Evolutionary conservation across 192 early-diverging fungal genomes (phyloP).

Genomic region (Rhizoclosmatium sp.): DNA sequence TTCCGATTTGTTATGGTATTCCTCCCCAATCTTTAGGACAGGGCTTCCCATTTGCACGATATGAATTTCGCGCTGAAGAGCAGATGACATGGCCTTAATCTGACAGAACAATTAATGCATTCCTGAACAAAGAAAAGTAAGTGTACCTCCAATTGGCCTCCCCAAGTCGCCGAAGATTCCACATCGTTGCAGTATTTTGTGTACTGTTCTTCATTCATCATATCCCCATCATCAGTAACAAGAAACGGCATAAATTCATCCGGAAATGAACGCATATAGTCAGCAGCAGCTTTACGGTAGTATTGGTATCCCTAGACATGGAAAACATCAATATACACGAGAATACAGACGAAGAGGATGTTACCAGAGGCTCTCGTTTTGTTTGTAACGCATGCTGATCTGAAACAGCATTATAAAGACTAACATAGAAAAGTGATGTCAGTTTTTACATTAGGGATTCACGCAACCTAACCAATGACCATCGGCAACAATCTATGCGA

Average conservation of each 20-base stretch:
- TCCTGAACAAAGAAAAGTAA: not conserved
- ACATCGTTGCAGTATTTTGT: conserved; percentile 78
- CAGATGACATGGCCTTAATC: conserved; percentile 82
- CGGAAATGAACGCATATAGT: conserved; percentile 78
- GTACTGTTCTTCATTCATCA: conserved; percentile 76
- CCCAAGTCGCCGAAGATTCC: conserved; percentile 87
- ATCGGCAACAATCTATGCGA: conserved; percentile 74
- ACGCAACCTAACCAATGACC: conserved; percentile 81
- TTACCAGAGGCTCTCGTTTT: conserved; percentile 58
- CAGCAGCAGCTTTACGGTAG: conserved; percentile 76
- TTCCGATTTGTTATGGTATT: conserved; percentile 65
- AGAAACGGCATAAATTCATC: conserved; percentile 95
- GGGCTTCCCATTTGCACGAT: conserved; percentile 87
- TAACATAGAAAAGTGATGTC: conserved; percentile 4
- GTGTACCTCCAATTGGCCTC: conserved; percentile 88
- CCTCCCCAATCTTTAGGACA: conserved; percentile 81
- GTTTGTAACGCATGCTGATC: conserved; percentile 71
- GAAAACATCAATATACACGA: not conserved
- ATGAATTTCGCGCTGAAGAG: conserved; percentile 78
- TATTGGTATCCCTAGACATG: conserved; percentile 59
- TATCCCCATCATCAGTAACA: conserved; percentile 79
- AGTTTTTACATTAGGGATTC: not conserved
- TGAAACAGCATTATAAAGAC: conserved; percentile 87
- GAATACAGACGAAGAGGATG: not conserved
- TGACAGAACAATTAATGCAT: conserved; percentile 38